These are phyloP conservation scores for Coemansia sp. DNA, from an alignment of 192 early-diverging fungal species.

Conservation along the genomic window DNA sequence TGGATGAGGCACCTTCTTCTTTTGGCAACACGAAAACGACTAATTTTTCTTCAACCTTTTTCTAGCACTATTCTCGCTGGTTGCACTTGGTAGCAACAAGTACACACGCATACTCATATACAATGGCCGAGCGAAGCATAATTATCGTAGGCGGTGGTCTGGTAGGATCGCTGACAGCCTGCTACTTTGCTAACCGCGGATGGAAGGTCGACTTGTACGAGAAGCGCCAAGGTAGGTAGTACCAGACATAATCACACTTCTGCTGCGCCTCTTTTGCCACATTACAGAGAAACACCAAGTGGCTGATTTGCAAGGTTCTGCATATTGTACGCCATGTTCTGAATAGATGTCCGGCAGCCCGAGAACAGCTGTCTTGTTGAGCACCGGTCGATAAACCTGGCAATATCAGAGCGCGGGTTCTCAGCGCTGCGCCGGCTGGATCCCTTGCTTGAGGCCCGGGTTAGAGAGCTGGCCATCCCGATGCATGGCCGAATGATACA, in stretches of 20 bases:
- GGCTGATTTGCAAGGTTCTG: background rate
- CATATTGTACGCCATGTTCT: background rate
- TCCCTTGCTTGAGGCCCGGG: conserved; percentile 61
- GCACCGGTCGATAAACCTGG: conserved; percentile 91
- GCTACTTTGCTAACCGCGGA: conserved; percentile 89
- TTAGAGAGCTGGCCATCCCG: conserved; percentile 74
- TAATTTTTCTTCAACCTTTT: background rate
- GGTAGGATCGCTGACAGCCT: conserved; percentile 83
- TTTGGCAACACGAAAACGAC: background rate
- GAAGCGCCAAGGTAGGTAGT: conserved; percentile 58
- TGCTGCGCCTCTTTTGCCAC: background rate
- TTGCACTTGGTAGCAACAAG: background rate
- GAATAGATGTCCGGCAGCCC: conserved; percentile 63
- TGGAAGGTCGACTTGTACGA: conserved; percentile 91
- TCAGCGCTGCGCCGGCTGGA: conserved; percentile 75
- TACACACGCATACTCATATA: background rate
- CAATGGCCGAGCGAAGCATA: conserved; percentile 33
- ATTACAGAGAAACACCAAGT: background rate
- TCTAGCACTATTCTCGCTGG: conserved; percentile 4
- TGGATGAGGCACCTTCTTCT: background rate
- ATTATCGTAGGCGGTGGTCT: conserved; percentile 90
- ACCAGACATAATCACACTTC: conserved; percentile 3
- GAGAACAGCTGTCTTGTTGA: conserved; percentile 55
- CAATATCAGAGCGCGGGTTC: conserved; percentile 84
- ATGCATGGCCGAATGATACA: conserved; percentile 97